Base-by-base conservation (phyloP, 2,329 filamentous ascomycete species). In the Hymenoscyphus salicellus region DNA sequence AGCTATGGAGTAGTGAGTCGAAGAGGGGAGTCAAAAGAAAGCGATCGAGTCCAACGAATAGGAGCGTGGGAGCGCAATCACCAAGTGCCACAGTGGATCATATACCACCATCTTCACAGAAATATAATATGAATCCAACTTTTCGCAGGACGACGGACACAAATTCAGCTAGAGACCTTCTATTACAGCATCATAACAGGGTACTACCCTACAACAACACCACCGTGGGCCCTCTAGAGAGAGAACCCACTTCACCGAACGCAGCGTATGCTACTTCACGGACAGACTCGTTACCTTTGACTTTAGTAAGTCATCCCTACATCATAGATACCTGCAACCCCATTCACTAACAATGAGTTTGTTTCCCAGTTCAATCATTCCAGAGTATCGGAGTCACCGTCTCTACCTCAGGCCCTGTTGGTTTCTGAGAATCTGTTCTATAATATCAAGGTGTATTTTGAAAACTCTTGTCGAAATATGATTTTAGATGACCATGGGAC, bases 371-470 rank as follows among this genome's bases (percentile, higher is more conserved):
- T 41, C 36, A 55, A 28, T 55, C 49, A 38, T 23, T 38, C 23
- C 32, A 61, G 16, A 28, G 26, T 55, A 20, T 55, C n/a, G n/a
- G 23, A 23, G 10, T 63, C 59, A 52, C 59, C 55, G 3, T 64
- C 43, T 33, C 41, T 36, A 38, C 62, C 65, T 23, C 43, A 57
- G 16, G n/a, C 38, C 28, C 57, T 66, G 8, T 33, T 61, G n/a
- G 33, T 67, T 59, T 32, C 52, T 36, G 63, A 67, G 60, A 57
- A 55, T 30, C 57, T 68, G 30, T 56, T 66, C 43, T 43, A 58
- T 58, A 64, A 52, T 49, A 58, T 68, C 59, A 64, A 66, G 46
- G 33, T 49, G 58, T 66, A 63, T 36, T 59, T 62, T n/a, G 55
- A 68, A 58, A 43, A 43, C 16, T 57, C 23, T 32, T 65, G 65